Evolutionary conservation across 257 asterid genomes (phyloP).

Genomic region (Solanum virginianum): DNA sequence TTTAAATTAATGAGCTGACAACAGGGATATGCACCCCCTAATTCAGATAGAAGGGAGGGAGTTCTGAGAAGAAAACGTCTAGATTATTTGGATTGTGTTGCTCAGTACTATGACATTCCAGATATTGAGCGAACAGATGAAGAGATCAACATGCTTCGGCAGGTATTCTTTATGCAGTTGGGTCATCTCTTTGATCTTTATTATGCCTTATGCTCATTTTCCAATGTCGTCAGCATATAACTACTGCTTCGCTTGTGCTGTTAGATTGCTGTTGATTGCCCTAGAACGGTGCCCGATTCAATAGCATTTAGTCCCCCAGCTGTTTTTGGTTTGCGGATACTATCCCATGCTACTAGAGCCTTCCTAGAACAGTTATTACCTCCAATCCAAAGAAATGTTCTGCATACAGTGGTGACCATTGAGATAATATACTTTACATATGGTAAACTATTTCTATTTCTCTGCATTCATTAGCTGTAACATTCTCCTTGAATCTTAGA

Average conservation of each 20-base stretch:
- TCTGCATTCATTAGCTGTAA: not conserved
- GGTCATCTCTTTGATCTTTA: not conserved
- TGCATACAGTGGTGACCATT: not conserved
- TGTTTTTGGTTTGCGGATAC: not conserved
- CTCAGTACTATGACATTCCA: slow-evolving; percentile 76
- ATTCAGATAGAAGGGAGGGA: slow-evolving; percentile 99
- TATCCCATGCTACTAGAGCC: not conserved
- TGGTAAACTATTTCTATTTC: slow-evolving; percentile 39
- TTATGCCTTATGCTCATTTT: not conserved
- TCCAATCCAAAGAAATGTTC: not conserved
- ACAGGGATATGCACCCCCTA: slow-evolving; percentile 99
- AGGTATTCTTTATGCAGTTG: slow-evolving; percentile 33
- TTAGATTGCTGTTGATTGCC: slow-evolving; percentile 94
- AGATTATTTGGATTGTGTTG: slow-evolving; percentile 94
- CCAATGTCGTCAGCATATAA: not conserved
- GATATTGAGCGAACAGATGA: slow-evolving; percentile 89
- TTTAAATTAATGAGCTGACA: slow-evolving; percentile 54
- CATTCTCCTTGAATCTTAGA: not conserved
- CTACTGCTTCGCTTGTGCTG: slow-evolving; percentile 5
- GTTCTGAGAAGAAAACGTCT: slow-evolving; percentile 74
- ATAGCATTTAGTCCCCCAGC: not conserved
- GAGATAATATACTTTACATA: slow-evolving; percentile 42
- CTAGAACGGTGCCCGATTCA: slow-evolving; percentile 96
- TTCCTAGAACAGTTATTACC: not conserved
- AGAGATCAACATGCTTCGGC: slow-evolving; percentile 93